phyloP scores from a whole-genome alignment of 768 basidiomycete species.

The Mycena leptocephala region DNA sequence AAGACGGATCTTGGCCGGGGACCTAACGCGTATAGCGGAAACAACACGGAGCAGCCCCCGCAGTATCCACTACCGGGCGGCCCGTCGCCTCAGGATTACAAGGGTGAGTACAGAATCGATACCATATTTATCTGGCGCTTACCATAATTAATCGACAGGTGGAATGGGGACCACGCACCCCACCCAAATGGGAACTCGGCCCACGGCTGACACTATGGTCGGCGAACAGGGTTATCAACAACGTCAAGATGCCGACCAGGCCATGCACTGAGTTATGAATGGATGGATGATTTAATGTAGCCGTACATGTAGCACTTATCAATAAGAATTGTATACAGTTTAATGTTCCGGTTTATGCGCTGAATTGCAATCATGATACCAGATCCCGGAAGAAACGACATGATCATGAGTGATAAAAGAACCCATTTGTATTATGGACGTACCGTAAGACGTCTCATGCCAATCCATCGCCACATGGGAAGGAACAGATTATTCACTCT shows the following conservation, averaged over 20 bases:
- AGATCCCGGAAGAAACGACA: too few relatives aligned
- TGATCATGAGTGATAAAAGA: too few relatives aligned
- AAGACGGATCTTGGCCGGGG: conserved; percentile 22
- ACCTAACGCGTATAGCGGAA: conserved; percentile 27
- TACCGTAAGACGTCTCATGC: too few relatives aligned
- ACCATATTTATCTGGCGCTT: not conserved
- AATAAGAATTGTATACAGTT: not conserved
- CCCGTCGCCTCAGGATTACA: conserved; percentile 9
- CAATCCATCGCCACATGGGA: too few relatives aligned
- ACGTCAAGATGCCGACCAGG: conserved; percentile 28
- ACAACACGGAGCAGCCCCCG: conserved; percentile 3
- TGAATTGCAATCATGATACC: not conserved
- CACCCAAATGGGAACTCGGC: conserved; percentile 28
- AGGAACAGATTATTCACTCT: too few relatives aligned
- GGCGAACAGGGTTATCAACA: conserved; percentile 23
- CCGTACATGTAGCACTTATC: not conserved
- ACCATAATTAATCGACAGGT: not conserved
- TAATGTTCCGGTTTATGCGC: not conserved
- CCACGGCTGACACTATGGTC: not conserved
- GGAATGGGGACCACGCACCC: conserved; percentile 26
- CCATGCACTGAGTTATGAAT: not conserved
- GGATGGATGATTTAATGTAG: not conserved
- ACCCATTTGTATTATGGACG: too few relatives aligned
- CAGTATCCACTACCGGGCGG: conserved; percentile 20
- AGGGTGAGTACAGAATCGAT: not conserved